Base-by-base conservation (phyloP, 1,284 basidiomycete species). In the Rhodotorula sp. region DNA sequence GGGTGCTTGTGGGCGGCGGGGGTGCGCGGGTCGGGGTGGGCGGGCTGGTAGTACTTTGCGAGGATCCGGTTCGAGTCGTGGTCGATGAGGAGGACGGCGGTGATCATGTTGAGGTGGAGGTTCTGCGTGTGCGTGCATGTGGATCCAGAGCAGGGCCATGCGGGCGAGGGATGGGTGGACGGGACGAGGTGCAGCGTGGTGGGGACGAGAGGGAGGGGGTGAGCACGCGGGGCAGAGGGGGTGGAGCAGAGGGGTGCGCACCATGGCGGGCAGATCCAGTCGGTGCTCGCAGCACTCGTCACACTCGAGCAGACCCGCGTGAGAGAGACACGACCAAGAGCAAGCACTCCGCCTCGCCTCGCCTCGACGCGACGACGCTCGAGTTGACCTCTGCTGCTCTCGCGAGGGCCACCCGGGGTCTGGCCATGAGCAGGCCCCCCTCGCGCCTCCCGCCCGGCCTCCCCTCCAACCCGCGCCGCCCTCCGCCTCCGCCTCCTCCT, bases 51-150 rank as follows among this genome's bases (percentile, higher is more conserved):
- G 85, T 99, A 98, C 82, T 98, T 98, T 46, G 95, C 91, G 21
- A 99, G 86, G 27, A 99, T 90, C 68, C 96, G 91, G 81, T 94
- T 90, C 23, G 95, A 95, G 77, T 98, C 95, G 49, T 89, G 86
- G 85, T 99, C 97, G 77, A 98, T 88, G 79, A 98, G 88, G 76
- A 99, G 82, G 81, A 99, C 91, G 12, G 90, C 92, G 58, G 90
- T 87, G 69, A 94, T 85, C 76, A 89, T 89, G 84, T 96, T 94
- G 59, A 97, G 85, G 5, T 91, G 90, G 67, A 96, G 84, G 81
- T 96, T 97, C 85, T 86, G 62, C 34, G 17, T 19, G 4, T 8
- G 77, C 17, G 25, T 17, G 50, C 10, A 1, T 13, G 50, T n/a
- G n/a, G n/a, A n/a, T n/a, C n/a, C n/a, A n/a, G n/a, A n/a, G n/a